These are phyloP conservation scores for Alternaria ventricosa DNA, from an alignment of 2,329 filamentous ascomycete species.

Conservation along the genomic window DNA sequence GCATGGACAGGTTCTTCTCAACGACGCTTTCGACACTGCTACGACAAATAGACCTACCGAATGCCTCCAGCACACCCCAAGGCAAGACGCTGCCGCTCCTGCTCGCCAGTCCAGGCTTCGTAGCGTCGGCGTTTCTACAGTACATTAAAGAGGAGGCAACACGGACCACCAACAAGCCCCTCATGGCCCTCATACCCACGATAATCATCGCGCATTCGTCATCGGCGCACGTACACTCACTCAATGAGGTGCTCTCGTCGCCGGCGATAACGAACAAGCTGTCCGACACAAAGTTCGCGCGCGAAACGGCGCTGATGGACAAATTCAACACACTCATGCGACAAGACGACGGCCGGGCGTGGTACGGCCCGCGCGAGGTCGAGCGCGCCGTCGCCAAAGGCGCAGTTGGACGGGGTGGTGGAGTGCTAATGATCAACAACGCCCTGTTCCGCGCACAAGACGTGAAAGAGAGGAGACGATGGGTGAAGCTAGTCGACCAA, in stretches of 20 bases:
- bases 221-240: slow-evolving; percentile 83
- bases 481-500: slow-evolving; percentile 84
- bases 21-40: slow-evolving; percentile 77
- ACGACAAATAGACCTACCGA: slow-evolving; percentile 74
- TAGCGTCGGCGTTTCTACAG: slow-evolving; percentile 78
- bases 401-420: slow-evolving; percentile 85
- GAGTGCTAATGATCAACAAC: slow-evolving; percentile 85
- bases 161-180: slow-evolving; percentile 73
- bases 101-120: slow-evolving; percentile 88
- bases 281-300: slow-evolving; percentile 85
- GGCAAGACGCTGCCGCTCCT: slow-evolving; percentile 66
- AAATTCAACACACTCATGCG: slow-evolving; percentile 79
- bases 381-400: slow-evolving; percentile 83
- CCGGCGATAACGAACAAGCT: slow-evolving; percentile 78
- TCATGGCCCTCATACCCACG: slow-evolving; percentile 68
- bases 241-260: slow-evolving; percentile 86
- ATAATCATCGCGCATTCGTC: slow-evolving; percentile 80
- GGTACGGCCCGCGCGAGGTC: slow-evolving; percentile 86
- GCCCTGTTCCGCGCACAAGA: slow-evolving; percentile 84
- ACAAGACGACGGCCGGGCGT: slow-evolving; percentile 84
- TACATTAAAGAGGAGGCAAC: slow-evolving; percentile 70
- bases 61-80: slow-evolving; percentile 46
- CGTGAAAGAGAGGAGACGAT: slow-evolving; percentile 75
- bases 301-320: slow-evolving; percentile 85
- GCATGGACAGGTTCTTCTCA: slow-evolving; percentile 78